These are phyloP conservation scores for Athelia psychrophila DNA, from an alignment of 1,284 basidiomycete species.

Conservation along the genomic window DNA sequence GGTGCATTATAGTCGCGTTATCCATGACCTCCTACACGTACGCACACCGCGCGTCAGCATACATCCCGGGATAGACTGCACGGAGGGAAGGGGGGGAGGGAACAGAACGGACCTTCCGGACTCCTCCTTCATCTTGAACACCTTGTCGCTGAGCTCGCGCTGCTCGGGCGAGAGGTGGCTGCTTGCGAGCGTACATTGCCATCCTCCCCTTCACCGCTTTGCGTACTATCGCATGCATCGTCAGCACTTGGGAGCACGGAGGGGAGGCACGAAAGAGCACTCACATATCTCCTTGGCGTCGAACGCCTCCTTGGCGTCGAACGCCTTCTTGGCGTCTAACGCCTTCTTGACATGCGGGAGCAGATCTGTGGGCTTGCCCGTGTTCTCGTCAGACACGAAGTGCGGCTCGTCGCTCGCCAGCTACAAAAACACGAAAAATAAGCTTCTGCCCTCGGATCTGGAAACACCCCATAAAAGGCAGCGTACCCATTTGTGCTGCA, in stretches of 20 bases:
- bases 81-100: slow-evolving; percentile 10
- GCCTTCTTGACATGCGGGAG: slow-evolving; percentile 86
- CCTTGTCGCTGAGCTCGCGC: slow-evolving; percentile 55
- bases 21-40: slow-evolving; percentile 28
- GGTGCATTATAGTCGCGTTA: slow-evolving; percentile 46
- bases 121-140: slow-evolving; percentile 77
- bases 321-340: slow-evolving; percentile 81
- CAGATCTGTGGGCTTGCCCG: slow-evolving; percentile 74
- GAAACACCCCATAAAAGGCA: no score
- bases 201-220: slow-evolving; percentile 86
- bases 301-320: no score
- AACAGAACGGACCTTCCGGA: slow-evolving; percentile 55
- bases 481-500: slow-evolving; percentile 54
- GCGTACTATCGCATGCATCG: slow-evolving; percentile 55
- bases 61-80: not conserved
- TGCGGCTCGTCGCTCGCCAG: slow-evolving; percentile 64
- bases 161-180: slow-evolving; percentile 38
- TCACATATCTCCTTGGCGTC: no score
- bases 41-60: not conserved
- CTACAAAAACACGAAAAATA: slow-evolving; percentile 34
- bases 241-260: no score
- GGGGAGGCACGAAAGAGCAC: slow-evolving; percentile 29
- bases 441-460: no score
- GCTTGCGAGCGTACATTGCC: slow-evolving; percentile 63
- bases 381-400: slow-evolving; percentile 64